Evolutionary conservation across 345 rosid species (phyloP), one percentile per base, ranked within the genome.

Genomic region (Noccaea bulbosa): DNA sequence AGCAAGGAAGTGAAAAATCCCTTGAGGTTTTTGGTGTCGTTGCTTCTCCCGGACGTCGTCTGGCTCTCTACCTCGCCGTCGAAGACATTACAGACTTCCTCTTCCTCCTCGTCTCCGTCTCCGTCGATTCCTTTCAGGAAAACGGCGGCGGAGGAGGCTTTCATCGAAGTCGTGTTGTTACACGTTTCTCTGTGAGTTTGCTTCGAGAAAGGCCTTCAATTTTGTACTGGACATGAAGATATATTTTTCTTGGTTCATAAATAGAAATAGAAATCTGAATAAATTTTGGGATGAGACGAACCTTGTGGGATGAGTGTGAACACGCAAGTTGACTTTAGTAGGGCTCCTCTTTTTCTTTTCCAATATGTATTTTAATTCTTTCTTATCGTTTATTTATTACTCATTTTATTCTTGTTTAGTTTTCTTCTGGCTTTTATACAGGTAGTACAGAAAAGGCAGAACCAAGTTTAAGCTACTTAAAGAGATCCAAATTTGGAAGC

Each of bases 1-100:
- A 85, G 66, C 47, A 81, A 63, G 2, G 89, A 83, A 63, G 85
- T 79, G 69, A 85, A 76, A 4, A 85, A 76, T 7, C 87, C 85
- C 7, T 83, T 83, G 43, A 83, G 76, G 4, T 78, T 81, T 67
- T 75, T 83, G 12, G 40, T 37, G 2, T 65, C 71, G 71, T 65
- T 44, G 67, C 5, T 51, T 22, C 12, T 64, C 71, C 79, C 80
- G 16, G 65, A 30, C 53, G 30, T 51, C 37, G 55, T 35, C 7
- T 44, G 32, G 24, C 46, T 53, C 11, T 77, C 69, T 65, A 70
- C 66, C 16, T 73, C 80, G 16, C 60, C 61, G 50, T 75, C 76
- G 41, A 67, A 67, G 48, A 50, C 74, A 45, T 72, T 65, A 60
- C 56, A 60, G 38, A 48, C 63, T 61, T 75, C 79, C 40, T 79